Percentiles rank a stretch among this genome's conserved stretches.
Evolutionary conservation across 164 flowering plant genomes (phyloP).

Genomic region (Berberis vulgaris): DNA sequence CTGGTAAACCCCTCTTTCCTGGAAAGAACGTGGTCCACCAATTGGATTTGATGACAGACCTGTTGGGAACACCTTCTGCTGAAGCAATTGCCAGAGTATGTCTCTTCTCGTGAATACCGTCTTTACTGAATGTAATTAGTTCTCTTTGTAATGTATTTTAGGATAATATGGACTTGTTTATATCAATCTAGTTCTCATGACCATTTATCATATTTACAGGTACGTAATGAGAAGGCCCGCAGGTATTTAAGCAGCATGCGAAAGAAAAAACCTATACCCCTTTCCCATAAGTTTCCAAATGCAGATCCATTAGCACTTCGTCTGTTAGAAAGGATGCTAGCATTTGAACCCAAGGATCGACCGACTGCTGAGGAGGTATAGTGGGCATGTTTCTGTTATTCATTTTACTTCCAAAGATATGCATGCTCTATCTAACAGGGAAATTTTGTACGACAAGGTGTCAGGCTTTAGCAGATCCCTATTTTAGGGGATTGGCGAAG

Average conservation of each 20-base stretch:
- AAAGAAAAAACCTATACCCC: constrained; percentile 74
- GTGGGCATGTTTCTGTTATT: constrained; percentile 6
- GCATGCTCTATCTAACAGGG: constrained; percentile 17
- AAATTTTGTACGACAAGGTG: constrained; percentile 16
- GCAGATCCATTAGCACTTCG: constrained; percentile 91
- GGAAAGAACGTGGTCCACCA: constrained; percentile 99
- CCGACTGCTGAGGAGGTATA: constrained; percentile 92
- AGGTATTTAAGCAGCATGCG: constrained; percentile 94
- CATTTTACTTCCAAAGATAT: neutral
- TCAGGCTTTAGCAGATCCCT: constrained; percentile 99
- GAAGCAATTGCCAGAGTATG: constrained; percentile 88
- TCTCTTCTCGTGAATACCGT: neutral
- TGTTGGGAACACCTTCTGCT: constrained; percentile 84
- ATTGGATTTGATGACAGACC: constrained; percentile 88
- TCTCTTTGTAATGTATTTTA: neutral
- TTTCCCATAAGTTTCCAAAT: constrained; percentile 87
- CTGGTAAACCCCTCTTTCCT: constrained; percentile 96
- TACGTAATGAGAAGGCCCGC: constrained; percentile 93
- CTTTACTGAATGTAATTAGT: neutral
- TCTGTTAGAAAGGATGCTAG: constrained; percentile 85
- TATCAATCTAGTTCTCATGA: neutral
- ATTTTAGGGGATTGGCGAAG: constrained; percentile 88
- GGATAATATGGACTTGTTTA: neutral
- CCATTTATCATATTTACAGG: constrained; percentile 31
- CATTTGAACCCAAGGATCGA: constrained; percentile 93